These are phyloP conservation scores for Cladosporium sp. DNA, from an alignment of 2,329 filamentous ascomycete species.

Conservation along the genomic window DNA sequence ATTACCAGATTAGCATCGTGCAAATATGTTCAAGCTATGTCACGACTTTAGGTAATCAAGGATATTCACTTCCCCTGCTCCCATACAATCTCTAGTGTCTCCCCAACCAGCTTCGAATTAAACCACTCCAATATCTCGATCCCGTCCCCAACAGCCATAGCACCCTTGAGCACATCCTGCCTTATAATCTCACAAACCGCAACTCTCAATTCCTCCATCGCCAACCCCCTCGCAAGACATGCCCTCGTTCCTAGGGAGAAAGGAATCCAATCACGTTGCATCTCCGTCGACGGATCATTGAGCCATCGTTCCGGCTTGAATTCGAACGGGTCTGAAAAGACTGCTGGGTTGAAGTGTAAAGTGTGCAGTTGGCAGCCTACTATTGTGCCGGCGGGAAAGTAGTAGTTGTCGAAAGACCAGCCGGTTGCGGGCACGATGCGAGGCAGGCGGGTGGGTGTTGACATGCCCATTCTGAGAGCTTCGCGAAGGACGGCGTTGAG, in stretches of 20 bases:
- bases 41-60: too few species aligned
- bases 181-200: constrained; percentile 41
- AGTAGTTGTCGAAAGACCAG: constrained; percentile 29
- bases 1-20: too few species aligned
- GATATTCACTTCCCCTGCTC: not conserved
- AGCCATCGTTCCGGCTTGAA: constrained; percentile 51
- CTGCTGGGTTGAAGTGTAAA: constrained; percentile 43
- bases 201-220: constrained; percentile 41
- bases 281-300: constrained; percentile 31
- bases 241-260: constrained; percentile 47
- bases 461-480: constrained; percentile 47
- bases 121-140: constrained; percentile 56
- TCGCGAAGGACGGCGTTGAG: constrained; percentile 49
- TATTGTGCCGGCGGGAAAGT: constrained; percentile 39
- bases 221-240: constrained; percentile 50
- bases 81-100: constrained; percentile 42
- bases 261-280: constrained; percentile 43
- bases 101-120: constrained; percentile 49
- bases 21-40: too few species aligned
- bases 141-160: constrained; percentile 36
- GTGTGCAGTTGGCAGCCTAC: constrained; percentile 45
- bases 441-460: constrained; percentile 49
- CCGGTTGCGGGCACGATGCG: constrained; percentile 43
- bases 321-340: constrained; percentile 40
- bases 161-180: constrained; percentile 43